Evolutionary conservation across 345 rosid genomes (phyloP).

Genomic region (Conringia planisiliqua): DNA sequence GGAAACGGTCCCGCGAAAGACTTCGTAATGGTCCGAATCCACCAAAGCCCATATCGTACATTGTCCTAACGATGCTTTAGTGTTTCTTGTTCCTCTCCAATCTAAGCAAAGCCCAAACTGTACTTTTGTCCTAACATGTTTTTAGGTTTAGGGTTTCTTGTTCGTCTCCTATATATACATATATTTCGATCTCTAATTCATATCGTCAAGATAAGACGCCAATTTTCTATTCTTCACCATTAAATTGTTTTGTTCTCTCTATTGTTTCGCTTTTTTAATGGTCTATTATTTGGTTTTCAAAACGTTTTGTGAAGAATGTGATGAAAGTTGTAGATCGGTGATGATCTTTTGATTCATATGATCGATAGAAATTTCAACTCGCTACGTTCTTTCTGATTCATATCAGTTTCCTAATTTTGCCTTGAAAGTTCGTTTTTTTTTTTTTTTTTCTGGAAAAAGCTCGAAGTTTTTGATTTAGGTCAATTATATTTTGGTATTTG

Average conservation of each 20-base stretch:
- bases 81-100: slow-evolving; percentile 3
- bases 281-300: neutral
- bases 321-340: slow-evolving; percentile 36
- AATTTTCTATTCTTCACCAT: neutral
- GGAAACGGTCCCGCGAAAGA: neutral
- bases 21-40: neutral
- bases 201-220: too few species aligned
- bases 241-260: neutral
- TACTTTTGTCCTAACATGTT: neutral
- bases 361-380: slow-evolving; percentile 31
- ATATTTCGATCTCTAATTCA: neutral
- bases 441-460: neutral
- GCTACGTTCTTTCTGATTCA: slow-evolving; percentile 41
- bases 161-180: slow-evolving; percentile 11
- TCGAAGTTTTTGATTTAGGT: neutral
- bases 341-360: slow-evolving; percentile 24
- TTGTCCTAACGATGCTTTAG: neutral
- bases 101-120: neutral
- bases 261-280: neutral
- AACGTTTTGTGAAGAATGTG: slow-evolving; percentile 6
- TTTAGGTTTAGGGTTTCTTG: slow-evolving; percentile 20
- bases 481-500: neutral
- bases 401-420: neutral
- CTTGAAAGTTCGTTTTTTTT: neutral
- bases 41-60: neutral